Base-by-base conservation (phyloP, 2,329 filamentous ascomycete species). In the Sporothrix humicola region DNA sequence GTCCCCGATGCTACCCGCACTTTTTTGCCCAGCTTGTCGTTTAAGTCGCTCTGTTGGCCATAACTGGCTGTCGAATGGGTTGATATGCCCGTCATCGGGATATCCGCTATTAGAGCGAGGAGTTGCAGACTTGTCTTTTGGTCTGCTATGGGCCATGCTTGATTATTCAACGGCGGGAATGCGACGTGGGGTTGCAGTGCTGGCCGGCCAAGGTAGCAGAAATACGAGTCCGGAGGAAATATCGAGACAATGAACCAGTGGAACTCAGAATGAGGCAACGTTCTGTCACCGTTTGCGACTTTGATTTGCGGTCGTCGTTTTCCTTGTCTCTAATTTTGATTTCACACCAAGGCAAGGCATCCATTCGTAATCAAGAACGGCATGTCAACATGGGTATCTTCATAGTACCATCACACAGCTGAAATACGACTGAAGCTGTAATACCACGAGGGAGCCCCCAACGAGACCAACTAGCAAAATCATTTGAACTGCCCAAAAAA, bases 101-200 rank as follows among this genome's bases (percentile, higher is more conserved):
- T 37, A 59, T 59, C 37, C 26, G 12, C 56, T 15, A 23, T 23
- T 59, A 17, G 26, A 37, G 56, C 37, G 26, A 15, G 37, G 12
- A 26, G 26, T 59, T 23, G 56, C 26, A 59, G 26, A 26, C 13
- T 37, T 7, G 56, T 5, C 56, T 26, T 31, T 59, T 15, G 56
- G 56, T 59, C 15, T 56, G 20, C n/a, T 58, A 26, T 37, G 5
- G 56, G 23, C 17, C 56, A 59, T 37, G 56, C 8, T 37, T 59
- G 56, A 59, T 59, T 59, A 59, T 59, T 59, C 56, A 37, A 59
- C 56, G 26, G 23, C 56, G 56, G 17, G 8, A 59, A 59, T 59
- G 17, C 56, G 56, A 59, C 26, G 56, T 59, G 56, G 56, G 56
- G 56, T 59, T 37, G 26, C 37, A 65, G n/a, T 46, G n/a, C 2